Percentiles rank a stretch among this genome's conserved stretches.
Evolutionary conservation across 768 basidiomycete genomes (phyloP).

Genomic region (Phlebiopsis gigantea): DNA sequence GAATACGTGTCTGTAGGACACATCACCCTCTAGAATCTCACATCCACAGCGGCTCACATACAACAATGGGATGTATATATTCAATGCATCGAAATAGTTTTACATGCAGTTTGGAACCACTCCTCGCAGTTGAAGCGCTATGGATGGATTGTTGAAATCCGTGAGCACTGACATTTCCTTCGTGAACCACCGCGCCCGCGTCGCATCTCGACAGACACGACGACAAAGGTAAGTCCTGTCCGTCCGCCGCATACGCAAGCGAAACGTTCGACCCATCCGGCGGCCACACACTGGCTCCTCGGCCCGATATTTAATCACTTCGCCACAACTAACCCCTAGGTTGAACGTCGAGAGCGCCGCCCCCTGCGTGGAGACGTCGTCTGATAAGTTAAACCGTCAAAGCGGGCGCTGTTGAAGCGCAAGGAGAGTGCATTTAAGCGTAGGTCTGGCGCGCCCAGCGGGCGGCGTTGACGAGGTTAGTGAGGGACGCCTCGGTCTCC

Average conservation of each 20-base stretch:
- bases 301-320: constrained; percentile 10
- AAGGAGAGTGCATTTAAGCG: constrained; percentile 49
- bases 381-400: constrained; percentile 54
- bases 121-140: constrained; percentile 14
- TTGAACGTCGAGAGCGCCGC: constrained; percentile 2
- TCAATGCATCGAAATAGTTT: constrained; percentile 1
- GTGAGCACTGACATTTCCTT: constrained; percentile 14
- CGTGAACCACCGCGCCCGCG: constrained; percentile 11
- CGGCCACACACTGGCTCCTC: constrained; percentile 3
- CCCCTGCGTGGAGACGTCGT: neutral
- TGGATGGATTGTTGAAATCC: constrained; percentile 80
- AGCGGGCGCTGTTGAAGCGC: constrained; percentile 92
- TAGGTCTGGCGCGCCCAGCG: constrained; percentile 87
- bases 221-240: constrained; percentile 6
- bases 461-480: constrained; percentile 86
- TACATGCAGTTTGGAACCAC: neutral
- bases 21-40: neutral
- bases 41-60: neutral
- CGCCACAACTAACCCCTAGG: constrained; percentile 15
- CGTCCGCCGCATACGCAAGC: constrained; percentile 1
- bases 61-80: neutral
- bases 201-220: neutral
- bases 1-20: constrained; percentile 44
- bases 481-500: constrained; percentile 88
- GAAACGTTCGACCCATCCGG: constrained; percentile 12